phyloP scores from a whole-genome alignment of 306 rosid species.

The Amphicarpaea edgeworthii region DNA sequence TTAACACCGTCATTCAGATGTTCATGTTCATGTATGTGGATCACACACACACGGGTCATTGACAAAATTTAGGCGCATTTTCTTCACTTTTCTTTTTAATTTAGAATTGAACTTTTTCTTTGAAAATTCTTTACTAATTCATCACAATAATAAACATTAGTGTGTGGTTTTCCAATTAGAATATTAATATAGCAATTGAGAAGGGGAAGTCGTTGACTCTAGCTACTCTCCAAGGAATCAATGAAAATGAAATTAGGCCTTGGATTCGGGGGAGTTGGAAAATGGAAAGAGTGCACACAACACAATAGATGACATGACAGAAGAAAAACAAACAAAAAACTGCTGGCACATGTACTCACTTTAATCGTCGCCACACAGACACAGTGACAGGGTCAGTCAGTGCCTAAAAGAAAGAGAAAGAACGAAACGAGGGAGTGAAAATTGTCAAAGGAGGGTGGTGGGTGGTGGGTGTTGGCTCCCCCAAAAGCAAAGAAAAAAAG shows the following conservation, averaged over 20 bases:
- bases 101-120: neutral
- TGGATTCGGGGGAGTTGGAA: slow-evolving; percentile 66
- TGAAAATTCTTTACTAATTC: neutral
- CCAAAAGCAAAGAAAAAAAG: slow-evolving; percentile 35
- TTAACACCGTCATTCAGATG: slow-evolving; percentile 41
- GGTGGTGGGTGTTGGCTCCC: slow-evolving; percentile 25
- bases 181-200: neutral
- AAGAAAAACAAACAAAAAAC: slow-evolving; percentile 6
- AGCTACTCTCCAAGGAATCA: slow-evolving; percentile 8
- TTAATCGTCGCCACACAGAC: slow-evolving; percentile 49
- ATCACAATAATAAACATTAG: too few relatives aligned
- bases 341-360: slow-evolving; percentile 46
- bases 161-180: too few relatives aligned
- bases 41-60: slow-evolving; percentile 28
- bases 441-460: slow-evolving; percentile 42
- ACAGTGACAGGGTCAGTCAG: neutral
- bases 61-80: neutral
- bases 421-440: slow-evolving; percentile 16
- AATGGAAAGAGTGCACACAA: slow-evolving; percentile 37
- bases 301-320: neutral
- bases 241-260: slow-evolving; percentile 48
- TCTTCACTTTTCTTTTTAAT: neutral
- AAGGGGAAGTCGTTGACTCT: slow-evolving; percentile 41
- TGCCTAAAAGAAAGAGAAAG: slow-evolving; percentile 71
- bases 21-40: too few relatives aligned